Conservation (phyloP, 1,284 basidiomycete genomes). For the Cutaneotrichosporon mucoides region DNA sequence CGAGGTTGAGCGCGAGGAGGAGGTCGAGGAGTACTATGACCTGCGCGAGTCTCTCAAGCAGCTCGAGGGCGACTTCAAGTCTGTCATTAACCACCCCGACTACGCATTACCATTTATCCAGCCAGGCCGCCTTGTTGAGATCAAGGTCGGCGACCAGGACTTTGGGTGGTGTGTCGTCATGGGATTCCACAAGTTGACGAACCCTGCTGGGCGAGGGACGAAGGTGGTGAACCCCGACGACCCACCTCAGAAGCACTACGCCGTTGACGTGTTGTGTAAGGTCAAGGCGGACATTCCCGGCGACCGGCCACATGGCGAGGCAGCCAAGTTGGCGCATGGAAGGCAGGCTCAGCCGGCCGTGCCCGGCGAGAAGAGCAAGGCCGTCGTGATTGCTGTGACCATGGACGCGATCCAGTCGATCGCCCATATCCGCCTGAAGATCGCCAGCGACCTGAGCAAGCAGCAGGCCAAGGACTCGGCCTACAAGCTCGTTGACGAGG, state of each 20-base stretch:
- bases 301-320: conserved; percentile 64
- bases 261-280: conserved; percentile 88
- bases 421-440: conserved; percentile 77
- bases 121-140: conserved; percentile 81
- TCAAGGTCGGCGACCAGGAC: conserved; percentile 80
- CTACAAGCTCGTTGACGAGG: conserved; percentile 86
- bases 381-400: conserved; percentile 83
- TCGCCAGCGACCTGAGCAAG: conserved; percentile 84
- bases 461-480: conserved; percentile 72
- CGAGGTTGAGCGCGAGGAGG: conserved; percentile 74
- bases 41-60: conserved; percentile 85
- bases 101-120: conserved; percentile 93
- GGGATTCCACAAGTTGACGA: conserved; percentile 72
- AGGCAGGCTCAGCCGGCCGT: conserved; percentile 67
- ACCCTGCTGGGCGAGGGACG: conserved; percentile 46
- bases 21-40: conserved; percentile 86
- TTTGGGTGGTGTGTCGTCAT: conserved; percentile 96
- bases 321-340: conserved; percentile 61
- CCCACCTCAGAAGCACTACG: conserved; percentile 83
- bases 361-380: conserved; percentile 66
- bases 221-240: conserved; percentile 53
- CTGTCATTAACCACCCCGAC: conserved; percentile 89
- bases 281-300: conserved; percentile 65
- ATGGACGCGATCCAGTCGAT: conserved; percentile 82
- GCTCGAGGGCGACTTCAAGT: conserved; percentile 76